Conservation (phyloP, 2,329 filamentous ascomycete genomes). For the Aureobasidium melanogenum region DNA sequence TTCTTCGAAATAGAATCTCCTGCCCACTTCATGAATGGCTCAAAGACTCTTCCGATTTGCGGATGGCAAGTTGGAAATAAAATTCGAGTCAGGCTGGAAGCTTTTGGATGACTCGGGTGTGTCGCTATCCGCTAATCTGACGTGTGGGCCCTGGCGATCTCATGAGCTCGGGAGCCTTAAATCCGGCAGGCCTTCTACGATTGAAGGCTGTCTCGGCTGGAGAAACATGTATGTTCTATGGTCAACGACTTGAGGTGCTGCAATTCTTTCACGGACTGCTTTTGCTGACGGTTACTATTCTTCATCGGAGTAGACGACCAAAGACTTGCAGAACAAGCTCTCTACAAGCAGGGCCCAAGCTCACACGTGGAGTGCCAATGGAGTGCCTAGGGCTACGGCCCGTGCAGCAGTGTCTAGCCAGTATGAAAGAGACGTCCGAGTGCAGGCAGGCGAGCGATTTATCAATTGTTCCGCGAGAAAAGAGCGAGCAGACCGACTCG, state of each 20-base stretch:
- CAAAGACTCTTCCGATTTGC: neutral
- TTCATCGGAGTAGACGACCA: neutral
- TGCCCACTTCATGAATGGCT: neutral
- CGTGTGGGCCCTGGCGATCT: neutral
- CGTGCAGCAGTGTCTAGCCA: neutral
- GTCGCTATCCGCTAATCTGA: neutral
- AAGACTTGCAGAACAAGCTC: neutral
- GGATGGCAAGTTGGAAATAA: neutral
- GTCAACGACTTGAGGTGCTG: neutral
- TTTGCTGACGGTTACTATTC: neutral
- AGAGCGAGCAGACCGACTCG: neutral
- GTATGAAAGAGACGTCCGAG: neutral
- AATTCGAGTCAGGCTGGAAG: neutral
- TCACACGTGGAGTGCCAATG: too few relatives aligned
- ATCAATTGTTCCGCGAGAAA: neutral
- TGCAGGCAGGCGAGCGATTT: neutral
- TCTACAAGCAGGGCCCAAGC: too few relatives aligned
- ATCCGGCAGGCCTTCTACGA: neutral
- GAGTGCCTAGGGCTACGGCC: neutral
- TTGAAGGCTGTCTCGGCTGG: neutral
- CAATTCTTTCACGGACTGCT: neutral
- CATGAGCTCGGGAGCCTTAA: neutral
- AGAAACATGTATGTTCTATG: too few relatives aligned
- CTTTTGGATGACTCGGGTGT: neutral
- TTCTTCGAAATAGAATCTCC: constrained; percentile 5